phyloP scores from a whole-genome alignment of 768 basidiomycete species.

The Amanita muscaria region DNA sequence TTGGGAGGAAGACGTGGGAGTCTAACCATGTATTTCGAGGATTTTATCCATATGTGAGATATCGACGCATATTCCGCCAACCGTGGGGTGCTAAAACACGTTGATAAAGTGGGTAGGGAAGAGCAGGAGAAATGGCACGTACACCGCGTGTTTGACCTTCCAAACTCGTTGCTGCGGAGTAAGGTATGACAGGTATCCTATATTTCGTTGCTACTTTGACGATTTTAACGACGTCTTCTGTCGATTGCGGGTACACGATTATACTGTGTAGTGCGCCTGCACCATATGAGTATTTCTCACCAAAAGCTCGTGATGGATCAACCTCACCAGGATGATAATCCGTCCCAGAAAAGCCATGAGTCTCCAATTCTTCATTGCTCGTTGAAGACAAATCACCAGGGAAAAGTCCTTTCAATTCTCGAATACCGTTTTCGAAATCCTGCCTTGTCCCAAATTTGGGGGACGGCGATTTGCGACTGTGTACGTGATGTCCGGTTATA shows the following conservation, averaged over 20 bases:
- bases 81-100: conserved; percentile 21
- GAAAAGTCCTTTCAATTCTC: conserved; percentile 37
- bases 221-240: conserved; percentile 75
- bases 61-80: conserved; percentile 74
- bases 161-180: conserved; percentile 73
- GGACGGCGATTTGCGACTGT: no score
- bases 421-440: conserved; percentile 47
- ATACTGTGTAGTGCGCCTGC: conserved; percentile 41
- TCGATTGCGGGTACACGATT: conserved; percentile 55
- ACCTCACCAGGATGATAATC: conserved; percentile 41
- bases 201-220: conserved; percentile 70
- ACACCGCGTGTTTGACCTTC: conserved; percentile 73
- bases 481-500: no score
- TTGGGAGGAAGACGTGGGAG: background rate
- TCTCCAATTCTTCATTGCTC: conserved; percentile 40
- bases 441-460: conserved; percentile 36
- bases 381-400: conserved; percentile 33
- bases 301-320: background rate
- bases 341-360: conserved; percentile 48
- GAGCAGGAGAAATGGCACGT: conserved; percentile 15
- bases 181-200: conserved; percentile 69
- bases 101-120: background rate
- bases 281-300: background rate
- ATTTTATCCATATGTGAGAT: conserved; percentile 74
- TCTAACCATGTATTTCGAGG: conserved; percentile 59